Conservation (phyloP, 2,329 filamentous ascomycete genomes). For the Leptosphaerulina australis region DNA sequence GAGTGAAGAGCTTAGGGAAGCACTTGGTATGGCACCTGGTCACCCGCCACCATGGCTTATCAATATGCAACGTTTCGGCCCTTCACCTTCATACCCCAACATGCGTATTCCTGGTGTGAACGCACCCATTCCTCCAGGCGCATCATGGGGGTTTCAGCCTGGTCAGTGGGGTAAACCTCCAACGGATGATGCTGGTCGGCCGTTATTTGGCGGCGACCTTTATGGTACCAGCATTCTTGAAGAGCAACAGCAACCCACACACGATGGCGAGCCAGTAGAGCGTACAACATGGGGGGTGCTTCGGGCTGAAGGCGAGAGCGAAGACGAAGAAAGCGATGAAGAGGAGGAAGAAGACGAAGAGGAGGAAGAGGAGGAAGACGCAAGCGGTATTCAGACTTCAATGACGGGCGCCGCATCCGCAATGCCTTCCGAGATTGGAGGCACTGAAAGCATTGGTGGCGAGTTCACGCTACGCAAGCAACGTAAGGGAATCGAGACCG, state of each 20-base stretch:
- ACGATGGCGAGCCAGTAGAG: slow-evolving; percentile 76
- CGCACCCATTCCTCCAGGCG: slow-evolving; percentile 86
- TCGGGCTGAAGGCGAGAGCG: slow-evolving; percentile 77
- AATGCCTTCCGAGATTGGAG: slow-evolving; percentile 78
- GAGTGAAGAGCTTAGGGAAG: slow-evolving; percentile 87
- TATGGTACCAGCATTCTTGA: slow-evolving; percentile 76
- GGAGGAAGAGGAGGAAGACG: slow-evolving; percentile 68
- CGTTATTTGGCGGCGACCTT: slow-evolving; percentile 91
- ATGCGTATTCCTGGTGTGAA: slow-evolving; percentile 94
- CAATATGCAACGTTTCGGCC: slow-evolving; percentile 92
- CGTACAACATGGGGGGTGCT: slow-evolving; percentile 91
- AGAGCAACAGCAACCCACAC: slow-evolving; percentile 61
- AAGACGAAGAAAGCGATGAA: slow-evolving; percentile 65
- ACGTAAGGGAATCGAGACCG: slow-evolving; percentile 79
- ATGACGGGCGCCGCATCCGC: slow-evolving; percentile 72
- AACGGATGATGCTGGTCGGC: slow-evolving; percentile 88
- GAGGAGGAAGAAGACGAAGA: slow-evolving; percentile 67
- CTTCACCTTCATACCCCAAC: slow-evolving; percentile 93
- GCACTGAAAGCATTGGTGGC: slow-evolving; percentile 76
- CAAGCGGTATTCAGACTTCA: slow-evolving; percentile 71
- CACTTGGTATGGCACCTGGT: slow-evolving; percentile 89
- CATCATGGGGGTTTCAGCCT: slow-evolving; percentile 91
- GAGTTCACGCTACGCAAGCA: slow-evolving; percentile 92
- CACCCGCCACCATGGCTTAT: slow-evolving; percentile 97
- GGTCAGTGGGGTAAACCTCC: slow-evolving; percentile 97